Evolutionary conservation across 1,284 basidiomycete species (phyloP), one percentile per base, ranked within the genome.

Genomic region (Fomitopsis pinicola): DNA sequence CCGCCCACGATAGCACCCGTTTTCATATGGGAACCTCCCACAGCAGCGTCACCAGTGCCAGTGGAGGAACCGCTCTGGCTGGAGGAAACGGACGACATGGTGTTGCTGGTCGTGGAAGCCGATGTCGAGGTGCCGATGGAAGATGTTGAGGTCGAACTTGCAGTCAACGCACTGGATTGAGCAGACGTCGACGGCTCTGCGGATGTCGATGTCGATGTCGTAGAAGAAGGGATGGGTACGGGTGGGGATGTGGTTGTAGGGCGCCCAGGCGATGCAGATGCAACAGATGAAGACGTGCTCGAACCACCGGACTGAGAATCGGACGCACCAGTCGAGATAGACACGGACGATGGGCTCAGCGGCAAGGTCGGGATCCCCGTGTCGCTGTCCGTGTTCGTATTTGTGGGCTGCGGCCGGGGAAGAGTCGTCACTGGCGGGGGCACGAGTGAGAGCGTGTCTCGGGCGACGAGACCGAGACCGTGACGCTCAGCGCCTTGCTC

Each of bases 1-100:
- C 75, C 74, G 12, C 76, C 76, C 10, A 68, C 74, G 22, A 77
- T 73, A 1, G 74, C 74, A 9, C 74, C 75, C 1, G 67, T 63
- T 35, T 72, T 66, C 17, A 38, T 3, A 63, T 64, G 59, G 59
- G 62, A 8, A 57, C 53, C 7, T 67, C 66, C 3, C 64, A 53
- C 4, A 67, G 48, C 36, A 57, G 66, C 63, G 14, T 4, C 38
- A 15, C 38, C 38, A 15, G 3, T 15, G 35, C 63, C 30, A 4
- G 59, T 38, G 2, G 57, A 55, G 35, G 58, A 22, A 22, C 35
- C 26, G 30, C 56, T 55, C 26, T 44, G 14, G 40, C 36, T 61
- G 10, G 58, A 42, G 22, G 62, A 52, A n/a, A 62, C 26, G 42
- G 58, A 59, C n/a, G 66, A 42, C 36, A 45, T 52, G 19, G 14